These are phyloP conservation scores for Dissophora ornata DNA, from an alignment of 192 early-diverging fungal species.

Conservation along the genomic window DNA sequence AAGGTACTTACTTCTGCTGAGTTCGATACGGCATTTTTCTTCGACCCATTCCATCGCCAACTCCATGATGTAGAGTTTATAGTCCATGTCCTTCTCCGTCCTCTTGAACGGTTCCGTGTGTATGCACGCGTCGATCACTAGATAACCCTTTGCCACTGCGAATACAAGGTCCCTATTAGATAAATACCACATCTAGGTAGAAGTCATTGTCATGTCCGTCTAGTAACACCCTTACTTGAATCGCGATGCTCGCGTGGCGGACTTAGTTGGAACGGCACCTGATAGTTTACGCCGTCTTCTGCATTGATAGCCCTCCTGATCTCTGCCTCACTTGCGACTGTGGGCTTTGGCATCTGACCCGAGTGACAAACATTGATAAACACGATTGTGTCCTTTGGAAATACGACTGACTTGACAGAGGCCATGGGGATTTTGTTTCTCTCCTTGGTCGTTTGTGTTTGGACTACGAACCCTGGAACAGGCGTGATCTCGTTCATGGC, in stretches of 20 bases:
- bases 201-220: no score
- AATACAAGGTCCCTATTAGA: no score
- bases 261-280: constrained; percentile 73
- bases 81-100: constrained; percentile 68
- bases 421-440: constrained; percentile 15
- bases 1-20: constrained; percentile 65
- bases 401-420: constrained; percentile 28
- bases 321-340: constrained; percentile 66
- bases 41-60: constrained; percentile 75
- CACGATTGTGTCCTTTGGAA: constrained; percentile 56
- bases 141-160: constrained; percentile 56
- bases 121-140: constrained; percentile 78
- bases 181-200: no score
- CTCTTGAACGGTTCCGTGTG: constrained; percentile 67
- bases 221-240: constrained; percentile 49
- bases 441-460: constrained; percentile 48
- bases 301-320: constrained; percentile 71
- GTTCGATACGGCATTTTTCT: constrained; percentile 64
- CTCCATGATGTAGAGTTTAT: constrained; percentile 74
- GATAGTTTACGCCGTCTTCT: constrained; percentile 67
- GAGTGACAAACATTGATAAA: constrained; percentile 78
- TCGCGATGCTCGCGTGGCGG: constrained; percentile 62
- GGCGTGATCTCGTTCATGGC: constrained; percentile 58
- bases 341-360: constrained; percentile 64
- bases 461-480: constrained; percentile 66